phyloP scores from a whole-genome alignment of 805 yeast species.

The Wickerhamomyces queroliae region DNA sequence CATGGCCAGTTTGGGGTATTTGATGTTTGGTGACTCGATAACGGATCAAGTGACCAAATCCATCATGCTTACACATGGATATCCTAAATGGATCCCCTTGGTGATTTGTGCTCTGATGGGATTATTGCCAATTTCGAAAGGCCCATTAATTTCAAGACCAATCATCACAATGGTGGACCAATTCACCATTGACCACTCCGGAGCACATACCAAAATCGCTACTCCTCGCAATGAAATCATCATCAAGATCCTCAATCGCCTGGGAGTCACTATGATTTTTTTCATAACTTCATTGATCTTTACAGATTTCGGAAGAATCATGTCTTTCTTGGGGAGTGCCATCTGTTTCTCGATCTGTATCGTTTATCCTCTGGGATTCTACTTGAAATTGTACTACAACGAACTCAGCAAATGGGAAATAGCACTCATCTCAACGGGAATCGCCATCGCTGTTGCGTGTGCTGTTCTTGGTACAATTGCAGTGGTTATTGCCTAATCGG shows the following conservation, averaged over 20 bases:
- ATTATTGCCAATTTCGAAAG: constrained; percentile 67
- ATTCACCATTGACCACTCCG: constrained; percentile 8
- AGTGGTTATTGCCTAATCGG: constrained; percentile 13
- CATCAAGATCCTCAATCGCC: constrained; percentile 11
- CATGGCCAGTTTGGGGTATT: constrained; percentile 61
- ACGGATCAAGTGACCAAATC: constrained; percentile 76
- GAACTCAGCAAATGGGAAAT: constrained; percentile 27
- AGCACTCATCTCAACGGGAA: constrained; percentile 6
- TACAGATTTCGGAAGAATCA: constrained; percentile 68
- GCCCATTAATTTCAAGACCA: constrained; percentile 72
- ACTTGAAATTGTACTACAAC: constrained; percentile 40
- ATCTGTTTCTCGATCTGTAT: constrained; percentile 72
- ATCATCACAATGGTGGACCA: constrained; percentile 57
- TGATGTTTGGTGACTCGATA: constrained; percentile 74
- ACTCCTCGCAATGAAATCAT: neutral
- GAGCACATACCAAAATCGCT: neutral
- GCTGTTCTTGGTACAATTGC: constrained; percentile 22
- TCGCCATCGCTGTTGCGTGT: constrained; percentile 4
- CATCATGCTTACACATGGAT: constrained; percentile 56
- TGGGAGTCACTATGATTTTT: constrained; percentile 26
- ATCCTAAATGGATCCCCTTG: constrained; percentile 55
- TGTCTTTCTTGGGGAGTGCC: constrained; percentile 69
- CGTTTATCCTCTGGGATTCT: constrained; percentile 62
- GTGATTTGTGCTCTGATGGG: constrained; percentile 46
- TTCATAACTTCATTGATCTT: constrained; percentile 49